Conservation (phyloP, 1,284 basidiomycete genomes). For the Boletellus dicymbophilus region DNA sequence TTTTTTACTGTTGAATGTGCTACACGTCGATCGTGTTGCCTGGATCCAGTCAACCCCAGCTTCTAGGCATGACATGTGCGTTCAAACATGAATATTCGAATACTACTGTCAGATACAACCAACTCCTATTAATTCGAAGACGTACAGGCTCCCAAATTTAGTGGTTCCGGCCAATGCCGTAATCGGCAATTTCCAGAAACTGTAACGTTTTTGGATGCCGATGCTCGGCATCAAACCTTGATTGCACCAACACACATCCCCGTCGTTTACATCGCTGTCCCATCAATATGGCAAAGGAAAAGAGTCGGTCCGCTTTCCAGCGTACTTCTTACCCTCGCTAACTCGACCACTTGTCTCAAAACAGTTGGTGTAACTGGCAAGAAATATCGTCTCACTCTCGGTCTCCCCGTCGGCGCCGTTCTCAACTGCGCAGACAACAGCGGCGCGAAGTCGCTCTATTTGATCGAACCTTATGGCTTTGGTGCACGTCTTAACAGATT, state of each 20-base stretch:
- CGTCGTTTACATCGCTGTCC: not conserved
- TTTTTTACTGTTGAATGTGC: no score
- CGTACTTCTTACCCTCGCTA: not conserved
- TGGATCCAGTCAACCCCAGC: no score
- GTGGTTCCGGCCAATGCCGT: no score
- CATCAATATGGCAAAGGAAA: constrained; percentile 28
- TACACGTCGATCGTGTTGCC: no score
- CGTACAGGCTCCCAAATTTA: no score
- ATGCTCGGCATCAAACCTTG: no score
- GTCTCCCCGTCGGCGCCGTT: constrained; percentile 97
- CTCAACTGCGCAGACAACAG: constrained; percentile 99
- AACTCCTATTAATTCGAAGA: no score
- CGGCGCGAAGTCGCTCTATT: constrained; percentile 93
- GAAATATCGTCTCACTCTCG: constrained; percentile 97
- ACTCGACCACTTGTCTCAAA: not conserved
- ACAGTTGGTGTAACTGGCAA: constrained; percentile 67
- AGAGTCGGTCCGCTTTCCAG: constrained; percentile 4
- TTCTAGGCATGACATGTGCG: no score
- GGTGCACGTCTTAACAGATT: constrained; percentile 98
- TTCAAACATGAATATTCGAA: no score
- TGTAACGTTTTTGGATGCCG: no score
- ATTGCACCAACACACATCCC: not conserved
- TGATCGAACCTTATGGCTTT: constrained; percentile 92
- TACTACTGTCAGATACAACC: no score
- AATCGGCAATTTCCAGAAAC: no score